A percentile compares a stretch with the other conserved stretches of the same genome.
Conservation (phyloP, 2,329 filamentous ascomycete species). For the Zasmidium citrigriseum region DNA sequence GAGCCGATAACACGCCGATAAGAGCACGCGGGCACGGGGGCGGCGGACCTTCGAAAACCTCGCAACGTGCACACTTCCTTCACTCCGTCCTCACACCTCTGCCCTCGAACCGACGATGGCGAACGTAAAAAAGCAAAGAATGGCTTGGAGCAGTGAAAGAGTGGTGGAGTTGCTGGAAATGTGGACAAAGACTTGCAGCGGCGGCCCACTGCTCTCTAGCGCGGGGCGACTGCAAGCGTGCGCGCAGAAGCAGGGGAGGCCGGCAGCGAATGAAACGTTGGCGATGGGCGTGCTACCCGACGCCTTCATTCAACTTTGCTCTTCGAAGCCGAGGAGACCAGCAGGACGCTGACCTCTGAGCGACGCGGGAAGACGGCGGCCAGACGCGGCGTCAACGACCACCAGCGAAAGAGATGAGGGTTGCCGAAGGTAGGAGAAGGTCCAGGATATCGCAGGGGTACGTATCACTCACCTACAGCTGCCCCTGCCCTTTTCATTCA, state of each 20-base stretch:
- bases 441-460: background rate
- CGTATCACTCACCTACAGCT: background rate
- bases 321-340: background rate
- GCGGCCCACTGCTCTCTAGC: background rate
- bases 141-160: background rate
- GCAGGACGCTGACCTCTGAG: background rate
- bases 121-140: constrained; percentile 10
- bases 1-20: constrained; percentile 5
- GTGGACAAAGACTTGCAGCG: background rate
- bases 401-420: too few species aligned
- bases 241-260: background rate
- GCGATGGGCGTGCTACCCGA: background rate
- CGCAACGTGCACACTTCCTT: background rate
- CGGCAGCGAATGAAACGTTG: background rate
- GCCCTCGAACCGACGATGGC: constrained; percentile 5
- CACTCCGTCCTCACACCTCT: constrained; percentile 13
- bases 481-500: background rate
- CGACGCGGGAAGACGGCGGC: background rate
- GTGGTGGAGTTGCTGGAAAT: background rate
- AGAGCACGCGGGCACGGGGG: background rate
- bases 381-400: background rate
- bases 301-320: background rate
- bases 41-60: background rate
- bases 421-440: too few species aligned
- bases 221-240: background rate